Base-by-base conservation (phyloP, 2,329 filamentous ascomycete genomes). In the Hysterium pulicare region DNA sequence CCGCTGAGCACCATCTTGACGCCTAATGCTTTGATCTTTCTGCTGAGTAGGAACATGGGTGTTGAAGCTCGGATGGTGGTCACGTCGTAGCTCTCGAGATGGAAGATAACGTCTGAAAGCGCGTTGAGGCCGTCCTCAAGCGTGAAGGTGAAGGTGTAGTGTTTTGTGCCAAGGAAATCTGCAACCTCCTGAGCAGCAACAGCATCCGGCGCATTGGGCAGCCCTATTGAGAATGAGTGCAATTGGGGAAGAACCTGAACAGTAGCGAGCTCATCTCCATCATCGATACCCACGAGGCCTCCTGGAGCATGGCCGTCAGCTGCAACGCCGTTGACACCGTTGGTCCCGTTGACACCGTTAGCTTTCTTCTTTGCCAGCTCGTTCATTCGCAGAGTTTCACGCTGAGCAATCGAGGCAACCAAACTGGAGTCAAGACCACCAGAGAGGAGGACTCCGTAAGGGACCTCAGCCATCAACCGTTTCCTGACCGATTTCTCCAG, bases 11-110 rank as follows among this genome's bases (percentile, higher is more conserved):
- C 93, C 93, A 98, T 98, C 82, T 98, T 98, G 64, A 98, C 87
- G 51, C 93, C 93, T 84, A 96, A 91, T 26, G 90, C 93, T 79
- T 98, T 98, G 78, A 98, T 98, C 78, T 98, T 98, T 67, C 94
- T 84, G 48, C 89, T 93, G 36, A 98, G 80, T 50, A 98, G 76
- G 74, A 96, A 98, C 93, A 98, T 98, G 53, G 93, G 93, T 9
- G 93, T 98, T 9, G 91, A 97, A 42, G 93, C 93, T 64, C 93
- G 90, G 66, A 98, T 97, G 3, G 93, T 98, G 40, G 93, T 98
- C 20, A 98, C 93, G 67, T 98, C 93, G 73, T 93, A 98, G 11
- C 89, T 89, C 76, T 98, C 93, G 48, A 98, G 82, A 72, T 98
- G 93, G 75, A 86, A 96, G 66, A 98, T 97, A 65, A 98, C 93